Conservation (phyloP, 1,284 basidiomycete genomes). For the Inonotus obliquus region DNA sequence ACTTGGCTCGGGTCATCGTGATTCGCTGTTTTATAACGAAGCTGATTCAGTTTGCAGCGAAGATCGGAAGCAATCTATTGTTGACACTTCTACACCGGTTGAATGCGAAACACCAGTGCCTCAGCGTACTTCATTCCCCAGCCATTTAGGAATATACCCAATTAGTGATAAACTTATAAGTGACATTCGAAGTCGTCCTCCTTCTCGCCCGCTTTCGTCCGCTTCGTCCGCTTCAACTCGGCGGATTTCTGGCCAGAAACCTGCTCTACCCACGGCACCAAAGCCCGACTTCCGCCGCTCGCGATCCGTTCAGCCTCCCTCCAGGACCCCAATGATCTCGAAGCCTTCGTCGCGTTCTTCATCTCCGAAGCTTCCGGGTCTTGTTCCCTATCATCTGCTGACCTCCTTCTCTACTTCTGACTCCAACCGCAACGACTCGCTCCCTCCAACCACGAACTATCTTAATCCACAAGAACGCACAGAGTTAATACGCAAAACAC, state of each 20-base stretch:
- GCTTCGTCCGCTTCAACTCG: conserved; percentile 1
- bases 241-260: conserved; percentile 17
- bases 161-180: conserved; percentile 1
- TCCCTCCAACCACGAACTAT: conserved; percentile 61
- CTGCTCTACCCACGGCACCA: conserved; percentile 23
- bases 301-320: conserved; percentile 11
- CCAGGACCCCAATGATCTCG: conserved; percentile 5
- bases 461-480: conserved; percentile 64
- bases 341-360: conserved; percentile 22
- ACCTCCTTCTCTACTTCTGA: conserved; percentile 6
- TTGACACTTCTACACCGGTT: conserved; percentile 2
- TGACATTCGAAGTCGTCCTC: background rate
- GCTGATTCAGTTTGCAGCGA: conserved; percentile 6
- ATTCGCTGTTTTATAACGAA: conserved; percentile 1
- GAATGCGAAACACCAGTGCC: conserved; percentile 3
- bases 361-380: conserved; percentile 20
- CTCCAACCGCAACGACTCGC: conserved; percentile 4
- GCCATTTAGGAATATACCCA: conserved; percentile 5
- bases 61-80: conserved; percentile 1
- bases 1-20: background rate
- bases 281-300: conserved; percentile 23
- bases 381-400: conserved; percentile 19
- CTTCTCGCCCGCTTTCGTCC: conserved; percentile 8
- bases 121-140: conserved; percentile 1
- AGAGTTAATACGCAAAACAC: conserved; percentile 64